Percentiles rank a stretch among this genome's conserved stretches.
These are phyloP conservation scores for Pinus taeda DNA, from an alignment of 75 land plant genomes.

Conservation along the genomic window DNA sequence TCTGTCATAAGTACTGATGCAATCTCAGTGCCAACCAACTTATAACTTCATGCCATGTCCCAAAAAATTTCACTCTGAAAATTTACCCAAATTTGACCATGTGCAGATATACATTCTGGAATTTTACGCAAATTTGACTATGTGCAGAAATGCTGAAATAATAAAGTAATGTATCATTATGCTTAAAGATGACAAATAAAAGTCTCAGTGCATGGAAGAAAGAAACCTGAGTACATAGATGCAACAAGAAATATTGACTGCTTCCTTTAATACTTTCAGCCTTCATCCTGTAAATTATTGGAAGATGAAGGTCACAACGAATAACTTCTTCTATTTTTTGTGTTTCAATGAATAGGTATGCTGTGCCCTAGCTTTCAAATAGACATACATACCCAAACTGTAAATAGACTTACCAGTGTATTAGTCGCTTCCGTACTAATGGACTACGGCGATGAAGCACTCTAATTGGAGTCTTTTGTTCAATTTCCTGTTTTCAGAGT, in stretches of 20 bases:
- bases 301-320: background rate
- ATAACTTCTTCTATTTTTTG: too few relatives aligned
- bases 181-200: background rate
- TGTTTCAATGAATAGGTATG: background rate
- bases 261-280: constrained; percentile 67
- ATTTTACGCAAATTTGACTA: background rate
- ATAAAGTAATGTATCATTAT: background rate
- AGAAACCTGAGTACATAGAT: constrained; percentile 91
- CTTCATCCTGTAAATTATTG: constrained; percentile 68
- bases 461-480: constrained; percentile 85
- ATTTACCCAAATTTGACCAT: background rate
- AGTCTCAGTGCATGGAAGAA: background rate
- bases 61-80: background rate
- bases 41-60: background rate
- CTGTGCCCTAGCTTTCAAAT: background rate
- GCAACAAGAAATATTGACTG: constrained; percentile 75
- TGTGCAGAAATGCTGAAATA: background rate
- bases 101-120: background rate
- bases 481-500: constrained; percentile 54
- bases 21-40: background rate
- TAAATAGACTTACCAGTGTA: constrained; percentile 61
- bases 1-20: background rate
- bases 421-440: constrained; percentile 70
- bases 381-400: constrained; percentile 6
- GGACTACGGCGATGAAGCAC: constrained; percentile 98